Evolutionary conservation across 176 grass and related monocot species (phyloP), one percentile per base, ranked within the genome.

Genomic region (Phragmites australis): DNA sequence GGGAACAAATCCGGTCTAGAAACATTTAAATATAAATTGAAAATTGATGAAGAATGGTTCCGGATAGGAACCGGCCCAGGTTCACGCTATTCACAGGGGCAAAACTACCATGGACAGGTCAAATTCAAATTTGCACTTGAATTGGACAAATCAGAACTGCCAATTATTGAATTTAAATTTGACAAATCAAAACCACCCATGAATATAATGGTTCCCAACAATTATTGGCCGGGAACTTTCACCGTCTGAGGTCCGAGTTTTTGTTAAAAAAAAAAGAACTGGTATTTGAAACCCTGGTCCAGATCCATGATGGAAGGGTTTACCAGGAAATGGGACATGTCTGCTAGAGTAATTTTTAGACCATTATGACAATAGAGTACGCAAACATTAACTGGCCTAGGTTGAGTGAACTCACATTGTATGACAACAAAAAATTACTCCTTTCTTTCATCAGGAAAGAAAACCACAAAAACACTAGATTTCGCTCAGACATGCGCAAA

Each of bases 321-420:
- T 39, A 66, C 52, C 12, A 16, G 54, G 68, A 49, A 37, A 26
- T 29, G 65, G 41, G 27, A 27, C 17, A 41, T 6, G 5, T 17
- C 46, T 75, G 40, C n/a, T 27, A 75, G 58, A 42, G 34, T 37
- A n/a, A 8, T 43, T 70, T 60, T 17, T 26, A 87, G 25, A 21
- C 29, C 22, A 0, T 31, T 29, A 81, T 76, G 23, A 68, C 56
- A 68, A 69, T 75, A 70, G 40, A 64, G 45, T 78, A 32, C 17
- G 26, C 27, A 49, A 31, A 59, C 25, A 57, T 26, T 43, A 31
- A 70, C 27, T 46, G 31, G 62, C 29, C 11, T 60, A 70, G 25
- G 53, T 72, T 59, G 29, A 26, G 37, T 27, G 37, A 63, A 47
- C 26, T 32, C 22, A 60, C 55, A 53, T 52, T 34, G 45, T 63